These are phyloP conservation scores for Brassica cretica DNA, from an alignment of 345 rosid species.

Conservation along the genomic window DNA sequence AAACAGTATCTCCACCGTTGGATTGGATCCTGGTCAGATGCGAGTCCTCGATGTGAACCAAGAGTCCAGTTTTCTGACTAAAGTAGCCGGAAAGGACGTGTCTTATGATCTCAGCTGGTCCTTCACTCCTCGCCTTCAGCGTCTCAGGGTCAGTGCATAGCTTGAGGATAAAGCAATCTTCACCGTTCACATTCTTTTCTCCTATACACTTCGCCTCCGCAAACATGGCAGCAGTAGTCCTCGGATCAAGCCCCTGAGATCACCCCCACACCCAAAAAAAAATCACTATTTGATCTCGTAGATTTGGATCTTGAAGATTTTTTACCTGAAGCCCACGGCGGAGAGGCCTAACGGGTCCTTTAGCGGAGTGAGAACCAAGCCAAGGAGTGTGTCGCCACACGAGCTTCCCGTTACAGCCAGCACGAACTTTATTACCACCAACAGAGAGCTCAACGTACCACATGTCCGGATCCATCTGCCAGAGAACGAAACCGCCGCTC, in stretches of 20 bases:
- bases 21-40: slow-evolving; percentile 84
- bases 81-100: slow-evolving; percentile 87
- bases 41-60: slow-evolving; percentile 82
- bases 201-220: slow-evolving; percentile 86
- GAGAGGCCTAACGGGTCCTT: slow-evolving; percentile 87
- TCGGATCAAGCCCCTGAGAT: slow-evolving; percentile 91
- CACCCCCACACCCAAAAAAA: background rate
- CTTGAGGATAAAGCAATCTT: slow-evolving; percentile 90
- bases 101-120: slow-evolving; percentile 87
- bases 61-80: slow-evolving; percentile 89
- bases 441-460: slow-evolving; percentile 95
- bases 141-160: slow-evolving; percentile 74
- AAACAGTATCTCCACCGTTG: slow-evolving; percentile 73
- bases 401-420: slow-evolving; percentile 90
- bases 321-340: slow-evolving; percentile 89
- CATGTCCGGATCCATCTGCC: slow-evolving; percentile 98
- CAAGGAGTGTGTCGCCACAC: slow-evolving; percentile 96
- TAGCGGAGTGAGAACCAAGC: slow-evolving; percentile 86
- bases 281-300: no score
- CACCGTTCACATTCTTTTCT: slow-evolving; percentile 74
- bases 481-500: slow-evolving; percentile 85
- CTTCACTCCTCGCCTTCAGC: slow-evolving; percentile 78
- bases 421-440: slow-evolving; percentile 83
- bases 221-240: slow-evolving; percentile 74
- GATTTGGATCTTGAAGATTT: background rate